A percentile compares a stretch with the other conserved stretches of the same genome.
Evolutionary conservation across 2,329 filamentous ascomycete species (phyloP).

Genomic region (Ambrosiella cleistominuta): DNA sequence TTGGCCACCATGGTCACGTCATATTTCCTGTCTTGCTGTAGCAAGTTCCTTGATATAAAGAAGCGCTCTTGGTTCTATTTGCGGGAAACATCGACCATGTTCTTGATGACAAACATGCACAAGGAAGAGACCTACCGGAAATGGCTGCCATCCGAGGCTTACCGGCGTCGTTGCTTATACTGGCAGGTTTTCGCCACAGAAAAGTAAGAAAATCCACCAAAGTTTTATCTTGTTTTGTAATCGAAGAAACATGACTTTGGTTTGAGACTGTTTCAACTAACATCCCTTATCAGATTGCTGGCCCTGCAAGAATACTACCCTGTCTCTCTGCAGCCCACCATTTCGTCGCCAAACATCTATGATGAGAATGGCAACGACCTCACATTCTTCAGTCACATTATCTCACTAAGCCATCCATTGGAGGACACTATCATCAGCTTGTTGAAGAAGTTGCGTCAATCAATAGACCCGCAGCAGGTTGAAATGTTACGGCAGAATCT

Average conservation of each 20-base stretch:
- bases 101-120: slow-evolving; percentile 41
- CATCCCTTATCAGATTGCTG: slow-evolving; percentile 34
- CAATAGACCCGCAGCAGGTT: slow-evolving; percentile 44
- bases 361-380: slow-evolving; percentile 11
- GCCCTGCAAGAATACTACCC: slow-evolving; percentile 53
- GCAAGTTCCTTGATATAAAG: slow-evolving; percentile 20
- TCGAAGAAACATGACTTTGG: not conserved
- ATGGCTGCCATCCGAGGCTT: slow-evolving; percentile 40
- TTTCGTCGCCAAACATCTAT: slow-evolving; percentile 24
- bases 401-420: slow-evolving; percentile 40
- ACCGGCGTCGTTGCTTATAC: slow-evolving; percentile 48
- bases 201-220: slow-evolving; percentile 30
- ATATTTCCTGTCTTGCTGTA: slow-evolving; percentile 59
- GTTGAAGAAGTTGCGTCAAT: slow-evolving; percentile 42
- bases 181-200: slow-evolving; percentile 59
- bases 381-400: slow-evolving; percentile 29
- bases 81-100: slow-evolving; percentile 57
- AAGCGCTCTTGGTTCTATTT: slow-evolving; percentile 66
- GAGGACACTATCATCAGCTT: slow-evolving; percentile 34
- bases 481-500: slow-evolving; percentile 29
- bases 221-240: not conserved
- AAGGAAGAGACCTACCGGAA: slow-evolving; percentile 41
- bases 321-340: slow-evolving; percentile 50
- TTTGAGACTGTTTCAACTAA: not conserved
- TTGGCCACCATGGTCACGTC: slow-evolving; percentile 50